Evolutionary conservation across 2,329 filamentous ascomycete genomes (phyloP).

Genomic region (Nemania sp.): DNA sequence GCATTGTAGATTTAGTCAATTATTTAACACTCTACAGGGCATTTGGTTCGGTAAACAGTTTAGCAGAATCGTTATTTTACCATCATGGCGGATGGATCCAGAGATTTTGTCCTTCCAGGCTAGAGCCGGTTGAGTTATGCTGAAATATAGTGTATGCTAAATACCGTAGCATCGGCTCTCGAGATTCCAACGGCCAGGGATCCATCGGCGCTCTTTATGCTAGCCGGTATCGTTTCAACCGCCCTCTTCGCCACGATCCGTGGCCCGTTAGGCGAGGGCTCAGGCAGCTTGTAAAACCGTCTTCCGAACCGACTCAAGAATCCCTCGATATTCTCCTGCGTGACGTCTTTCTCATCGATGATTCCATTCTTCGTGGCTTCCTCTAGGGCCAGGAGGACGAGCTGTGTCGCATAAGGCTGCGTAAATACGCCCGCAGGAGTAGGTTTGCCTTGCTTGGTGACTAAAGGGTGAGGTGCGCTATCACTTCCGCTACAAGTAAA

Average conservation of each 20-base stretch:
- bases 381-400: slow-evolving; percentile 66
- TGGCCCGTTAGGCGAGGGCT: slow-evolving; percentile 50
- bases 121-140: slow-evolving; percentile 22
- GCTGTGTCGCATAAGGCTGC: slow-evolving; percentile 57
- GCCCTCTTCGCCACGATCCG: slow-evolving; percentile 61
- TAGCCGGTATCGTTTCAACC: slow-evolving; percentile 48
- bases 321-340: slow-evolving; percentile 55
- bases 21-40: too few species aligned
- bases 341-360: slow-evolving; percentile 55
- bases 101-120: neutral
- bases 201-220: slow-evolving; percentile 45
- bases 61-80: too few species aligned
- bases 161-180: slow-evolving; percentile 46
- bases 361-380: slow-evolving; percentile 60
- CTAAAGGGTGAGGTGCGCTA: slow-evolving; percentile 64
- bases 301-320: slow-evolving; percentile 59
- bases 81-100: neutral
- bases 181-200: slow-evolving; percentile 50
- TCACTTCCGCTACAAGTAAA: slow-evolving; percentile 54
- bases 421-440: slow-evolving; percentile 78
- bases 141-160: slow-evolving; percentile 43
- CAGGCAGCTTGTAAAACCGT: slow-evolving; percentile 55
- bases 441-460: slow-evolving; percentile 53
- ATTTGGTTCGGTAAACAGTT: too few species aligned
- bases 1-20: too few species aligned